Evolutionary conservation across 129 eudicot genomes (phyloP).

Genomic region (Arctium lappa): DNA sequence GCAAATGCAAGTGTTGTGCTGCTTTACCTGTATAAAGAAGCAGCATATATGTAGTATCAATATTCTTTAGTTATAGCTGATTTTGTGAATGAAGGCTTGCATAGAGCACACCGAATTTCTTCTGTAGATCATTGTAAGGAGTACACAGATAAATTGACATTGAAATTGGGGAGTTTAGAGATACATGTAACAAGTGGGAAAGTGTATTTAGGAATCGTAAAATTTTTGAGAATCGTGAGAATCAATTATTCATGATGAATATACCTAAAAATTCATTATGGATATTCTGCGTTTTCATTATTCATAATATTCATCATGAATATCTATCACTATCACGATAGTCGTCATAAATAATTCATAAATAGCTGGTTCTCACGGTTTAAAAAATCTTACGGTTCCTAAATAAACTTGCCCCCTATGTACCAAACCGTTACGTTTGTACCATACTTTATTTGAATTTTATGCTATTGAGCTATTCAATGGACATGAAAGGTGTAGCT

Average conservation of each 20-base stretch:
- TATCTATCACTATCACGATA: no score
- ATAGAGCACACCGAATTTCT: background rate
- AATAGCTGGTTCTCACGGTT: no score
- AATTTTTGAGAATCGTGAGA: background rate
- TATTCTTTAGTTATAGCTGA: background rate
- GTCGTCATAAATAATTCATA: no score
- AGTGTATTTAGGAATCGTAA: background rate
- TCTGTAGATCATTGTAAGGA: background rate
- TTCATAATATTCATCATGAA: background rate
- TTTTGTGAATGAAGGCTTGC: background rate
- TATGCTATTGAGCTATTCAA: background rate
- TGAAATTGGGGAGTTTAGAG: background rate
- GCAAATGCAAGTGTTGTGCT: background rate
- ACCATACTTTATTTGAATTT: background rate
- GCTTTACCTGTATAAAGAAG: background rate
- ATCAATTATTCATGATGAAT: background rate
- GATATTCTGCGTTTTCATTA: background rate
- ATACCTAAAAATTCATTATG: background rate
- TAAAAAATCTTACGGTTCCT: no score
- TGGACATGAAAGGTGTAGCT: background rate
- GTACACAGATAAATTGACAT: background rate
- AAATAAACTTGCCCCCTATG: background rate
- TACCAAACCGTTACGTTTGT: no score
- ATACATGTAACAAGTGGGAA: background rate
- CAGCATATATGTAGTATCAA: background rate